Evolutionary conservation across 1,284 basidiomycete genomes (phyloP), one percentile per base, ranked within the genome.

Genomic region (Ganoderma lucidum): DNA sequence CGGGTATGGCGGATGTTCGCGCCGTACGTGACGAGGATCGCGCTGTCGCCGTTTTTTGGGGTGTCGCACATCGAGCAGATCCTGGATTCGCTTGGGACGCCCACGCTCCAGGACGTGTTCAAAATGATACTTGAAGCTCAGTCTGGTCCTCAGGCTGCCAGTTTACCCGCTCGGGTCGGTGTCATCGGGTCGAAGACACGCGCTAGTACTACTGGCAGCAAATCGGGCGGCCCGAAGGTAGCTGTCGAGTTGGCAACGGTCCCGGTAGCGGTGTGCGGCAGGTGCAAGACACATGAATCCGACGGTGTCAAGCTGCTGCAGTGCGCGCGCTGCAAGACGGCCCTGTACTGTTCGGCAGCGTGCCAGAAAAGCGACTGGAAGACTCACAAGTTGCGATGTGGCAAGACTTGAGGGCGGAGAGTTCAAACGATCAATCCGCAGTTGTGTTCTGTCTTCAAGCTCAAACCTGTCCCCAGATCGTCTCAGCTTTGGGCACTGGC

Each of bases 321-420:
- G 61, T 71, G 69, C 44, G 69, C 58, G 68, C 75, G 70, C 48
- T 87, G 86, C 69, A 81, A 80, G 75, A 74, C 68, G 10, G 78
- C 73, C 42, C 78, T 71, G 45, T 87, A 86, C 65, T 87, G 85
- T 69, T 83, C 82, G 15, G 73, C 64, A 64, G 79, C 72, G 5
- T 87, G 86, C 61, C 86, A 87, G 69, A 82, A 78, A 64, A 76
- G 74, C 59, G 79, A 87, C 65, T 87, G 86, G 85, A 83, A 81
- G 62, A 67, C 41, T 28, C 86, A 85, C 71, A 83, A 82, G 72
- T 23, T 28, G 48, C 48, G 12, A 8, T 51, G 48, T 32, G 35
- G 35, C 48, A 51, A 51, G 10, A 28, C 39, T 9, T 41, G 39
- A 6, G 6, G 44, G 17, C n/a, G 42, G 3, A 3, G n/a, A 48